phyloP scores from a whole-genome alignment of 2,329 filamentous ascomycete species.

The Cladosporium sp. region DNA sequence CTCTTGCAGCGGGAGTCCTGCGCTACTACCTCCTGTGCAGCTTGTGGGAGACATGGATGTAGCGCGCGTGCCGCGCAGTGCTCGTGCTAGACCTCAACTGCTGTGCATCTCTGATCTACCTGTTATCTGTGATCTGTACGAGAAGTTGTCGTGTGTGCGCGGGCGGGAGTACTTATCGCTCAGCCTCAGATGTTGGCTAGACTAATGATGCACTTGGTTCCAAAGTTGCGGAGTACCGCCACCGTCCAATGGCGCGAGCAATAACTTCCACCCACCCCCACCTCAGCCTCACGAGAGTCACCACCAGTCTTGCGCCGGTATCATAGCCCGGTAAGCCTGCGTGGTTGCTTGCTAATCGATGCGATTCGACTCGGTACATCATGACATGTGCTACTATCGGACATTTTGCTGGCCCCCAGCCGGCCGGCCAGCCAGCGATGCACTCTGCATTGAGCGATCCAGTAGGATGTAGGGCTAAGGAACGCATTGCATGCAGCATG shows the following conservation, averaged over 20 bases:
- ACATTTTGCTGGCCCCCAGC: background rate
- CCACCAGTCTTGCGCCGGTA: background rate
- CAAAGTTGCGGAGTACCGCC: no score
- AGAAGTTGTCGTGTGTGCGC: background rate
- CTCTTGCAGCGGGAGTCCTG: background rate
- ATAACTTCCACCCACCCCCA: background rate
- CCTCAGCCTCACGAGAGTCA: constrained; percentile 6
- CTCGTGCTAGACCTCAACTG: no score
- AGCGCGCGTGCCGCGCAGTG: background rate
- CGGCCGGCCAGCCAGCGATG: background rate
- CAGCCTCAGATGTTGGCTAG: background rate
- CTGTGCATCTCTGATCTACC: no score
- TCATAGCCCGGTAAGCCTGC: background rate
- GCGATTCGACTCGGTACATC: no score
- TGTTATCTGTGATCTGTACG: background rate
- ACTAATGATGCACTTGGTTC: no score
- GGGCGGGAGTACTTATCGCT: background rate
- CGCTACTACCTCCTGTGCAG: background rate
- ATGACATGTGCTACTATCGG: background rate
- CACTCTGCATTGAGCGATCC: background rate
- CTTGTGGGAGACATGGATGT: background rate
- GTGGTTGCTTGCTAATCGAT: background rate
- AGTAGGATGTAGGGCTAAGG: background rate
- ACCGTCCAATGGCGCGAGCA: background rate
- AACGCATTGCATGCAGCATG: background rate